Conservation (phyloP, 495 filamentous ascomycete genomes). For the Symbiotaphrina buchneri region DNA sequence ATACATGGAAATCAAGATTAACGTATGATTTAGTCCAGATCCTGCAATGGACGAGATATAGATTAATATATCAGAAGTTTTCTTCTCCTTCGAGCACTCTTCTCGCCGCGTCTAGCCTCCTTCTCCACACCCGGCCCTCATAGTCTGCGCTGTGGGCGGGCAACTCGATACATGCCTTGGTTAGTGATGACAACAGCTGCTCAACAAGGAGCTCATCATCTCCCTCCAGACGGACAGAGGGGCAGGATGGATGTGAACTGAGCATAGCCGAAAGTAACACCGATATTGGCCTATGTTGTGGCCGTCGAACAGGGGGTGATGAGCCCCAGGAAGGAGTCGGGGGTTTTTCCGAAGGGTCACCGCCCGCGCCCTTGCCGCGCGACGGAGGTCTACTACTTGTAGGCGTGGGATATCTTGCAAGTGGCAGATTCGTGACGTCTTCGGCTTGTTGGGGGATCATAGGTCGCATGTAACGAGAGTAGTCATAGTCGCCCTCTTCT, state of each 20-base stretch:
- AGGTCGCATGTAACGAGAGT: neutral
- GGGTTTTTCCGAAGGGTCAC: neutral
- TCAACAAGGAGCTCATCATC: neutral
- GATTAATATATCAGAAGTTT: no score
- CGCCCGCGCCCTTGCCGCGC: neutral
- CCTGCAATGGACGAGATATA: no score
- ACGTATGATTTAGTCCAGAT: no score
- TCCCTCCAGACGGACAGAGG: neutral
- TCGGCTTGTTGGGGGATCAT: no score
- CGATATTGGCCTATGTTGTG: neutral
- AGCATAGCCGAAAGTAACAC: no score
- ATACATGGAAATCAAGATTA: no score
- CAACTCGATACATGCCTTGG: neutral
- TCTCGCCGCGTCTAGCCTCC: constrained; percentile 1
- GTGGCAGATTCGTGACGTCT: neutral
- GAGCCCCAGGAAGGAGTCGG: constrained; percentile 2
- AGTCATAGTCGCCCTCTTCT: constrained; percentile 2
- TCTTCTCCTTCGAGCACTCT: constrained; percentile 2
- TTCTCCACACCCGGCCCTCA: neutral
- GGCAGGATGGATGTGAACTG: no score
- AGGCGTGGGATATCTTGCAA: neutral
- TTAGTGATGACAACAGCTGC: neutral
- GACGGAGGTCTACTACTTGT: neutral
- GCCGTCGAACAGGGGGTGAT: neutral
- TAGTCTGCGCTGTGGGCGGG: neutral